phyloP scores from a whole-genome alignment of 2,329 filamentous ascomycete genomes.

The Paecilomyces sp. region DNA sequence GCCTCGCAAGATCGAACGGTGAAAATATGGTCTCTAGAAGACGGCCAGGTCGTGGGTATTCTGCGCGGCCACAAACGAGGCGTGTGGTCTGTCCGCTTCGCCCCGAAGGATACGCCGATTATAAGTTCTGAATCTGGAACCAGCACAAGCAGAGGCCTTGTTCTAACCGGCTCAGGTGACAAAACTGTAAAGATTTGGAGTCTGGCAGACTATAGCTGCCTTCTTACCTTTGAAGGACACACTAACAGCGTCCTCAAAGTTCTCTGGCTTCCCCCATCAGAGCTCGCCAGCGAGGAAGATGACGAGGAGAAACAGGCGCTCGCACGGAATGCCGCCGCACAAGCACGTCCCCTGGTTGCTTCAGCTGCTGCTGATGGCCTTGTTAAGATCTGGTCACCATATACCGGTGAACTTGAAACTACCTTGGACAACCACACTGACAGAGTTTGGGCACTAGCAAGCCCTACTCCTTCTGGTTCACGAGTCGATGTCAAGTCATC shows the following conservation, averaged over 20 bases:
- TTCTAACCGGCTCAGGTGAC: slow-evolving; percentile 88
- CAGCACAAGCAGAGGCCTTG: slow-evolving; percentile 66
- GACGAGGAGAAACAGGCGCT: slow-evolving; percentile 22
- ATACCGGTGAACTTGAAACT: slow-evolving; percentile 73
- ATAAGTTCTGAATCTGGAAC: slow-evolving; percentile 65
- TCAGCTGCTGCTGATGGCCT: slow-evolving; percentile 90
- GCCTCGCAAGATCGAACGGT: slow-evolving; percentile 95
- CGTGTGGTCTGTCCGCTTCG: slow-evolving; percentile 92
- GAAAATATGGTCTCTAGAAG: slow-evolving; percentile 89
- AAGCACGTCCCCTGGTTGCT: slow-evolving; percentile 48
- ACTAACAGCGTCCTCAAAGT: slow-evolving; percentile 94
- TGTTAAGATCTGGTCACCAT: slow-evolving; percentile 92
- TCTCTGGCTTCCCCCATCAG: slow-evolving; percentile 64
- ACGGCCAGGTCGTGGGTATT: slow-evolving; percentile 85
- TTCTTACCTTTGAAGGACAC: slow-evolving; percentile 92
- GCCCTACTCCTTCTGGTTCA: slow-evolving; percentile 38
- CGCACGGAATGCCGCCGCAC: slow-evolving; percentile 21
- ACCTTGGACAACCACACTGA: slow-evolving; percentile 97
- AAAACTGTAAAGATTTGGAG: slow-evolving; percentile 97
- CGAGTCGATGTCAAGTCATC: slow-evolving; percentile 19
- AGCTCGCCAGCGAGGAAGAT: slow-evolving; percentile 27
- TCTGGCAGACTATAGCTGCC: slow-evolving; percentile 81
- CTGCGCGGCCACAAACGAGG: slow-evolving; percentile 87
- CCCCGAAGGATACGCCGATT: slow-evolving; percentile 69
- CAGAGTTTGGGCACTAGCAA: slow-evolving; percentile 86